Conservation (phyloP, 208 protist genomes). For the Acanthamoeba divionensis region DNA sequence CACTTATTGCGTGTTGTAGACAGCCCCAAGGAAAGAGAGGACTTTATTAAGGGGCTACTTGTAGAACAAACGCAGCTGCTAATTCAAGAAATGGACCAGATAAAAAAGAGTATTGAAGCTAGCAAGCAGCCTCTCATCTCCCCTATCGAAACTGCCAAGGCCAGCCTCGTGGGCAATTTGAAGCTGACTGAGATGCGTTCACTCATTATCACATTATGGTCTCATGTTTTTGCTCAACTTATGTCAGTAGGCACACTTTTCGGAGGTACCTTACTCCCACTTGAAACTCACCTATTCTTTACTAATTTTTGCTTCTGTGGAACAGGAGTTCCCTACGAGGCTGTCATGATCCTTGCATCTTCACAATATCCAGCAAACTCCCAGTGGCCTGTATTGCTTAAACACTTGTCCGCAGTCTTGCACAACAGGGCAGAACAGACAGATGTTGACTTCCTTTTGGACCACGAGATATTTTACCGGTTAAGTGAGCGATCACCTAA, state of each 20-base stretch:
- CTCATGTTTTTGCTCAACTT: not conserved
- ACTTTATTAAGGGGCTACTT: not conserved
- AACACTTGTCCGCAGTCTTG: not conserved
- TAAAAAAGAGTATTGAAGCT: no score
- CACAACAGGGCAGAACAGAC: not conserved
- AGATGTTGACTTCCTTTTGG: not conserved
- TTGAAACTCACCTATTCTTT: not conserved
- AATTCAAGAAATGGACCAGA: not conserved
- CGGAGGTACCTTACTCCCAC: not conserved
- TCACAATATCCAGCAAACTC: not conserved
- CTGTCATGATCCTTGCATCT: not conserved
- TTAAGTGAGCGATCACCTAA: not conserved
- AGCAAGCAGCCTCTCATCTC: no score
- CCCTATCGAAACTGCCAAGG: no score
- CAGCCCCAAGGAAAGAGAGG: not conserved
- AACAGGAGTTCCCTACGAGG: not conserved
- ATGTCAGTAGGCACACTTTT: not conserved
- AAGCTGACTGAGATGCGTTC: not conserved
- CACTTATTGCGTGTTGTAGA: not conserved
- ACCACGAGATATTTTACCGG: not conserved
- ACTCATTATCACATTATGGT: not conserved
- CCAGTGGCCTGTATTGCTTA: not conserved
- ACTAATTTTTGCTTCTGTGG: not conserved
- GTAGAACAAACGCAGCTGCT: not conserved
- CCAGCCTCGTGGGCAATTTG: not conserved